These are phyloP conservation scores for Cyclocybe cylindracea DNA, from an alignment of 768 basidiomycete species.

Conservation along the genomic window DNA sequence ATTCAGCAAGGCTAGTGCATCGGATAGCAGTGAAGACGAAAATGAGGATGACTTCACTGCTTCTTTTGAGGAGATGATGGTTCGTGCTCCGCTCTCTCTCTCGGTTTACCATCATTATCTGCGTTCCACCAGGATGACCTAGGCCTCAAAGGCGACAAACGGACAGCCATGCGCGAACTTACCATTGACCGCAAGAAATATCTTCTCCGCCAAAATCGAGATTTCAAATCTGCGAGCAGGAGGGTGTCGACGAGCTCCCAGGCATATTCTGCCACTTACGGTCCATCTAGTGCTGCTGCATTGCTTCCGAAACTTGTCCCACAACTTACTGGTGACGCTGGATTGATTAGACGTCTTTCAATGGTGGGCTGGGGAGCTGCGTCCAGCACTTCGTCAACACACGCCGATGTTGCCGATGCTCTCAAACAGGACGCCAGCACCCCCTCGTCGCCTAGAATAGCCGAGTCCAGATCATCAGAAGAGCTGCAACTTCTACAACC, in stretches of 20 bases:
- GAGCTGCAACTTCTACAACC: constrained; percentile 48
- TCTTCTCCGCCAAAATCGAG: constrained; percentile 58
- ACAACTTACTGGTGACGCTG: constrained; percentile 73
- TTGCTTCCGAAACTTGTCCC: constrained; percentile 70
- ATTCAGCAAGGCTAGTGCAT: constrained; percentile 16
- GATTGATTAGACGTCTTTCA: constrained; percentile 69
- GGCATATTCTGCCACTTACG: constrained; percentile 53
- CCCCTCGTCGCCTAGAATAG: background rate
- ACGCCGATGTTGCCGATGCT: constrained; percentile 17
- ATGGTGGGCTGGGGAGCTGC: constrained; percentile 58
- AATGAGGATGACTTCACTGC: constrained; percentile 40
- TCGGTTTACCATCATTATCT: background rate
- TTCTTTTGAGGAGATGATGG: constrained; percentile 73
- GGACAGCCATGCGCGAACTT: constrained; percentile 62
- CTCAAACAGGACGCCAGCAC: background rate
- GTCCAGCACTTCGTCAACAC: constrained; percentile 32
- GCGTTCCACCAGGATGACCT: constrained; percentile 58
- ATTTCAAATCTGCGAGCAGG: constrained; percentile 35
- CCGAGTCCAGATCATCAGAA: constrained; percentile 15
- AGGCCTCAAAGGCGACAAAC: constrained; percentile 70
- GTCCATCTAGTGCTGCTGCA: constrained; percentile 56
- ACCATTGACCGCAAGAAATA: constrained; percentile 65
- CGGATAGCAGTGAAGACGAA: constrained; percentile 27
- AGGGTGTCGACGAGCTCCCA: constrained; percentile 26
- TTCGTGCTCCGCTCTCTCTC: constrained; percentile 32